phyloP scores from a whole-genome alignment of 306 rosid genomes.

The Cyamopsis tetragonoloba region DNA sequence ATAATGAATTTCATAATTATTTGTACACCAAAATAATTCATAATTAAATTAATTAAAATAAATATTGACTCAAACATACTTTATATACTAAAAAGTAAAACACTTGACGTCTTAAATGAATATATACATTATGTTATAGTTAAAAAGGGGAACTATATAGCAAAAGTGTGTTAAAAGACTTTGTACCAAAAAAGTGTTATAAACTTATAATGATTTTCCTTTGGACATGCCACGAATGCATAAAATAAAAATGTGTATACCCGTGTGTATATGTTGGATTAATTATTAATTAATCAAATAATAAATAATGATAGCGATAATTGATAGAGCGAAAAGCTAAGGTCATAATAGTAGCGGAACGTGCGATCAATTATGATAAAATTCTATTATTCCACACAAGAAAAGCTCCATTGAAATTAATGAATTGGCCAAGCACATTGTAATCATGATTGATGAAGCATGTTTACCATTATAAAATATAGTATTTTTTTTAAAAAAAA shows the following conservation, averaged over 20 bases:
- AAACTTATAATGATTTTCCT: background rate
- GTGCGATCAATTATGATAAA: conserved; percentile 23
- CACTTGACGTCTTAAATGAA: too few species aligned
- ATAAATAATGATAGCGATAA: too few species aligned
- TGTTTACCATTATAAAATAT: background rate
- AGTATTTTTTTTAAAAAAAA: too few species aligned
- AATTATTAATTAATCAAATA: background rate
- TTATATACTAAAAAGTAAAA: too few species aligned
- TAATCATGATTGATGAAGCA: background rate
- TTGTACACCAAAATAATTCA: too few species aligned
- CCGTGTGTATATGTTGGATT: background rate
- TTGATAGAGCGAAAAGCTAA: background rate
- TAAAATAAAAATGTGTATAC: background rate
- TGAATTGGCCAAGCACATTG: background rate
- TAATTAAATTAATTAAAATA: too few species aligned
- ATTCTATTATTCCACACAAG: background rate
- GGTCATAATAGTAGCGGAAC: background rate
- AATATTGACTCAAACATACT: too few species aligned
- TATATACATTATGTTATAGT: background rate
- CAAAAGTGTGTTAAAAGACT: background rate
- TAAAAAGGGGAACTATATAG: background rate
- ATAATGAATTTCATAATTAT: too few species aligned
- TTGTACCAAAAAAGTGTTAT: too few species aligned
- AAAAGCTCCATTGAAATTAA: background rate
- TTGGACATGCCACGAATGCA: background rate